These are phyloP conservation scores for Anethum foeniculum DNA, from an alignment of 140 eudicot species.

Conservation along the genomic window DNA sequence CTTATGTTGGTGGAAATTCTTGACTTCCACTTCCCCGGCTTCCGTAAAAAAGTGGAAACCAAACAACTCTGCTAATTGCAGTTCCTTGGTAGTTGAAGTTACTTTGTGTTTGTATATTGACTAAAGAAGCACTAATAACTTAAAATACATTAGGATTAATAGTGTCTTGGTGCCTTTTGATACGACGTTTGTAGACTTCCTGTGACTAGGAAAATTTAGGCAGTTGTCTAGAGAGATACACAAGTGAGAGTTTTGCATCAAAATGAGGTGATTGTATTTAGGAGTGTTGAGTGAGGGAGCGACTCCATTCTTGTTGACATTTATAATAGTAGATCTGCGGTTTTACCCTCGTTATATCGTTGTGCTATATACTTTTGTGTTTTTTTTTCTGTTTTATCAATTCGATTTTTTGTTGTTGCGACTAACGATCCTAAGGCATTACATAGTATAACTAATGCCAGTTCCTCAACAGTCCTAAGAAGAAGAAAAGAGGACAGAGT, in stretches of 20 bases:
- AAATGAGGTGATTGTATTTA: neutral
- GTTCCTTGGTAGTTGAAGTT: neutral
- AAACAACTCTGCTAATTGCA: neutral
- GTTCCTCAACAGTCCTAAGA: slow-evolving; percentile 42
- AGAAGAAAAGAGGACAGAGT: slow-evolving; percentile 77
- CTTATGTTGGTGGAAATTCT: neutral
- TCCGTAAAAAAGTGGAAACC: neutral
- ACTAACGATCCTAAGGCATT: neutral
- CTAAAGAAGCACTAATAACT: neutral
- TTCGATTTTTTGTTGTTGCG: neutral
- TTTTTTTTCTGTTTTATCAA: neutral
- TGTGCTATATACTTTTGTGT: neutral
- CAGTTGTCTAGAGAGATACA: neutral
- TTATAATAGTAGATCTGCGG: neutral
- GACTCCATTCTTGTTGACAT: neutral
- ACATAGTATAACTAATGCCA: slow-evolving; percentile 12
- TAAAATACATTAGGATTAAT: neutral
- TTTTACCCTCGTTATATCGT: neutral
- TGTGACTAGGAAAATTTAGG: neutral
- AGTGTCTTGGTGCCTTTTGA: neutral
- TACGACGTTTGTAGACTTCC: neutral
- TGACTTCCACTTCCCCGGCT: neutral
- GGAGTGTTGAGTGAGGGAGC: neutral
- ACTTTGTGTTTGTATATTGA: neutral
- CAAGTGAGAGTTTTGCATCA: neutral